These are phyloP conservation scores for Thermothielavioides terrestris DNA, from an alignment of 495 filamentous ascomycete species.

Conservation along the genomic window DNA sequence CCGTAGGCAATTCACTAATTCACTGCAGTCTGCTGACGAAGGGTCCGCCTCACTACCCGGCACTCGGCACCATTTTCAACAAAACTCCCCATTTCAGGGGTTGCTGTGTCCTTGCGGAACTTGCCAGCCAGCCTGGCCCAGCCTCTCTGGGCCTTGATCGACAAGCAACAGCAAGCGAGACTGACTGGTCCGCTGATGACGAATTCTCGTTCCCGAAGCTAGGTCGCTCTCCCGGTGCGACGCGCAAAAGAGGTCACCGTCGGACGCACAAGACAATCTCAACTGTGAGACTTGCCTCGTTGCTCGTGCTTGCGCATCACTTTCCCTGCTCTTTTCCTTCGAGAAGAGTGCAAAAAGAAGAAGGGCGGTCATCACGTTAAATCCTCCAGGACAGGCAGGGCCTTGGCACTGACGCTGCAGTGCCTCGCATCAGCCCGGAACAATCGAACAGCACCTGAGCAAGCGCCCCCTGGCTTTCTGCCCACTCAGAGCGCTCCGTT, in stretches of 20 bases:
- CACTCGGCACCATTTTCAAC: neutral
- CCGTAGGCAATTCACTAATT: no score
- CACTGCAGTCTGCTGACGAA: neutral
- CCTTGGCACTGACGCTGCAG: slow-evolving; percentile 8
- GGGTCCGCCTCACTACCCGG: neutral
- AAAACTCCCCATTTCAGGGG: slow-evolving; percentile 1
- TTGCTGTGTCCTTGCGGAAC: slow-evolving; percentile 4
- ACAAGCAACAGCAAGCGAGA: slow-evolving; percentile 1
- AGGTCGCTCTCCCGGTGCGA: neutral
- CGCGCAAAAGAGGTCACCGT: neutral
- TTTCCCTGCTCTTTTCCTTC: neutral
- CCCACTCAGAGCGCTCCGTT: slow-evolving; percentile 20
- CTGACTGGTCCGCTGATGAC: slow-evolving; percentile 2
- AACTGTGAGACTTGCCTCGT: no score
- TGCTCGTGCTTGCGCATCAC: no score
- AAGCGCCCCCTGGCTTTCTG: slow-evolving; percentile 16
- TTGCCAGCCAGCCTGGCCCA: slow-evolving; percentile 4
- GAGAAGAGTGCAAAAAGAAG: no score
- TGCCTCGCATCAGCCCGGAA: slow-evolving; percentile 19
- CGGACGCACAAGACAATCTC: neutral
- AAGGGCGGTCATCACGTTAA: neutral
- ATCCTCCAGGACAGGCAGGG: neutral
- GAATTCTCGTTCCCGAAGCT: neutral
- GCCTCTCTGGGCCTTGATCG: slow-evolving; percentile 3
- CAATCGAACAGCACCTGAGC: slow-evolving; percentile 17